phyloP scores from a whole-genome alignment of 208 protist species.

The Herpetomonas tarakana region DNA sequence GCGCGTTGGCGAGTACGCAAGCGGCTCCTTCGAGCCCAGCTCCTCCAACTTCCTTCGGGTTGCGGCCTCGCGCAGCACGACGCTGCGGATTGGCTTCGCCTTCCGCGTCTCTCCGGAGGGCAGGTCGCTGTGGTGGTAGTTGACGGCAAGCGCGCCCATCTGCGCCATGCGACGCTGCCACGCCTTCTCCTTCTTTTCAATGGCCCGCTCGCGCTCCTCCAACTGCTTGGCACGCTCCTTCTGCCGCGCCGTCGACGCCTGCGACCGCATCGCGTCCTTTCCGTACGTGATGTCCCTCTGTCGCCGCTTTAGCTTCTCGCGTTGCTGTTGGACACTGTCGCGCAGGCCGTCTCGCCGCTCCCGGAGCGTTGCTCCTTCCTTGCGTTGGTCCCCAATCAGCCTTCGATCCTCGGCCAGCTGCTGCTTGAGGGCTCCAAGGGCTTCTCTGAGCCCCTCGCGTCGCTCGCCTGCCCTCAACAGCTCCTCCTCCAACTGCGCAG shows the following conservation, averaged over 20 bases:
- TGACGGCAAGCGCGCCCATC: constrained; percentile 18
- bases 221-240: constrained; percentile 30
- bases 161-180: constrained; percentile 19
- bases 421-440: constrained; percentile 20
- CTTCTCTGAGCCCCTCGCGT: constrained; percentile 28
- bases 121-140: constrained; percentile 19
- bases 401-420: constrained; percentile 63
- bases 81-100: constrained; percentile 34
- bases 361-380: constrained; percentile 40
- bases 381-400: constrained; percentile 62
- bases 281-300: constrained; percentile 74
- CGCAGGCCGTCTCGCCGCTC: constrained; percentile 27
- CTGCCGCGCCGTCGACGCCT: constrained; percentile 29
- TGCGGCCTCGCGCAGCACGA: constrained; percentile 63
- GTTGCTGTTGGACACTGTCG: constrained; percentile 14
- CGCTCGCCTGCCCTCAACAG: constrained; percentile 41
- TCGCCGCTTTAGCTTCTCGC: constrained; percentile 43
- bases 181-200: constrained; percentile 29
- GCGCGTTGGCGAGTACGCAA: constrained; percentile 46
- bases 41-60: constrained; percentile 47
- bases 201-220: constrained; percentile 34
- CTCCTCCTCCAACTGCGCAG: constrained; percentile 37
- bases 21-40: constrained; percentile 34
- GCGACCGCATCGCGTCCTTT: constrained; percentile 43
- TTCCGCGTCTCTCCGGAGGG: background rate